phyloP scores from a whole-genome alignment of 2,329 filamentous ascomycete genomes.

The Sphaerulina musiva region DNA sequence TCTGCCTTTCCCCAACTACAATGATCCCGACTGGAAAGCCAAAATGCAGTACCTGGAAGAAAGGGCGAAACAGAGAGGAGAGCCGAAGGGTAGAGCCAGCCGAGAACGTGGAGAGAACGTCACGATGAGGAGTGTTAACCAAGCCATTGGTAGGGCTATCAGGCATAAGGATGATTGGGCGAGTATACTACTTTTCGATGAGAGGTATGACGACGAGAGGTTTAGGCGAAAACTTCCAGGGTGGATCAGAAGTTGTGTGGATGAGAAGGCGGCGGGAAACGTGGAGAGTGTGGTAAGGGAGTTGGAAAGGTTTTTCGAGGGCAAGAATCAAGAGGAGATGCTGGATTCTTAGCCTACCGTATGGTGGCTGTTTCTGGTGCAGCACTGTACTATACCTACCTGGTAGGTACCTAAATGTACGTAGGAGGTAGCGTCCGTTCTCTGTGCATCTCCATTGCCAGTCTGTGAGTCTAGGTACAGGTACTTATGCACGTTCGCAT shows the following conservation, averaged over 20 bases:
- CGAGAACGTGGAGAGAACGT: conserved; percentile 87
- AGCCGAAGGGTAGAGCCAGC: conserved; percentile 46
- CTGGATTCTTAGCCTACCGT: too few relatives aligned
- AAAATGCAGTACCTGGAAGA: conserved; percentile 80
- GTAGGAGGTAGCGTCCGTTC: too few relatives aligned
- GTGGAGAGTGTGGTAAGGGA: conserved; percentile 10
- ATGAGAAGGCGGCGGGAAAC: conserved; percentile 2
- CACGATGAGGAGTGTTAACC: conserved; percentile 95
- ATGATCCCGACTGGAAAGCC: conserved; percentile 86
- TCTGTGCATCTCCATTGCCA: too few relatives aligned
- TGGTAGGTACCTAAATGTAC: too few relatives aligned
- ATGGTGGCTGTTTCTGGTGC: too few relatives aligned
- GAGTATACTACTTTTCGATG: conserved; percentile 77
- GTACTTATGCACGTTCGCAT: too few relatives aligned
- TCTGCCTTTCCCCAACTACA: conserved; percentile 84
- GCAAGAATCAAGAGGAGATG: too few relatives aligned
- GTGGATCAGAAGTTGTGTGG: conserved; percentile 61
- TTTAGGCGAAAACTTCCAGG: conserved; percentile 75
- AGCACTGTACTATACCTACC: too few relatives aligned
- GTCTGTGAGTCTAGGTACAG: too few relatives aligned
- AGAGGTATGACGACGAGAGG: conserved; percentile 65
- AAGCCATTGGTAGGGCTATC: conserved; percentile 89
- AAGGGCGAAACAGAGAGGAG: conserved; percentile 38
- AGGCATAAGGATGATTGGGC: conserved; percentile 84
- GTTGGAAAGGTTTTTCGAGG: conserved; percentile 13